Base-by-base conservation (phyloP, 73 alveolate species). In the Strombidium stylifer region DNA sequence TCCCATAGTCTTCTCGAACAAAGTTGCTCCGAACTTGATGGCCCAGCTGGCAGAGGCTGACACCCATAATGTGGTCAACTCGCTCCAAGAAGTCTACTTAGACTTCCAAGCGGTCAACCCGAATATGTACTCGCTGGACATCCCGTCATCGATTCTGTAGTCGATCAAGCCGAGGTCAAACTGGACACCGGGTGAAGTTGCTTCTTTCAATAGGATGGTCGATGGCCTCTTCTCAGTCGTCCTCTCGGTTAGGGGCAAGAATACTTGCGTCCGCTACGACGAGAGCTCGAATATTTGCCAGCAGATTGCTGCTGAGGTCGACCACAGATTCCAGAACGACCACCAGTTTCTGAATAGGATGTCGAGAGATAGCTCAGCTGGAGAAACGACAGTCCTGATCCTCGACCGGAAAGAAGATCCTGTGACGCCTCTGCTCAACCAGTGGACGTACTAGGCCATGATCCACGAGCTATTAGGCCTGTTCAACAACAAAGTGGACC, bases 381-480 rank as follows among this genome's bases (percentile, higher is more conserved):
- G 10, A 10, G 42, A 62, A 53, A 75, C 89, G 15, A 56, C 77
- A 5, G 48, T 96, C 35, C 52, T 96, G 25, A 58, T 96, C 21
- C 39, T 91, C 21, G 99, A 96, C 72, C 77, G 99, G 67, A 93
- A 97, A 89, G 99, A 97, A 65, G 99, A 97, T 52, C 99, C 99
- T 1, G 94, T 96, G 18, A 96, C 99, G 15, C 99, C 99, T 18
- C 69, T 97, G 54, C 86, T 97, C 50, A 96, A 97, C 76, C 95
- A 97, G 73, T 97, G 99, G 99, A 97, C 99, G 3, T 97, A 97
- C 78, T 93, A 97, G 84, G 99, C 99, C 5, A 97, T 96, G 98
- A 81, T 96, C 26, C 99, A 97, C 75, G 99, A 97, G 76, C 78
- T 94, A 24, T 42, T 97, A 27, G 98, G 98, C n/a, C 86, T 96